These are phyloP conservation scores for Sisymbrium altissimum DNA, from an alignment of 345 rosid genomes.

Conservation along the genomic window DNA sequence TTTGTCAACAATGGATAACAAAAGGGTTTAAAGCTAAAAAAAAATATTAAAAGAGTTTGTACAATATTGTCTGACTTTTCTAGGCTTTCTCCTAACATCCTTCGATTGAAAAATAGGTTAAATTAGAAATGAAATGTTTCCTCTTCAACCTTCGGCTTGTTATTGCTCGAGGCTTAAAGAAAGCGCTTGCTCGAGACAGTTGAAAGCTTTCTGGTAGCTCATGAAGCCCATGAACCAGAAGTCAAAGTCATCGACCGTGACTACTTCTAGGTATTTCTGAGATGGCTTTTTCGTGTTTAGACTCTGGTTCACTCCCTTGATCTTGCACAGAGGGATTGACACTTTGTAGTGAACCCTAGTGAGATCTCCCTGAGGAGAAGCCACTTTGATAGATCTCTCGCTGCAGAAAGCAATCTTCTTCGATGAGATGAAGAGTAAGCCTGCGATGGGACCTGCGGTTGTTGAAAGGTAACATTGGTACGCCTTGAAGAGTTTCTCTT, in stretches of 20 bases:
- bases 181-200: constrained; percentile 49
- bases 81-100: constrained; percentile 25
- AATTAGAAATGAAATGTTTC: constrained; percentile 25
- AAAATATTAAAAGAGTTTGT: constrained; percentile 6
- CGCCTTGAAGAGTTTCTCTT: constrained; percentile 50
- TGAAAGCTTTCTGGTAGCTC: constrained; percentile 61
- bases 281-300: constrained; percentile 59
- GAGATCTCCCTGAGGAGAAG: constrained; percentile 44
- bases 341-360: constrained; percentile 53
- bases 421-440: constrained; percentile 50
- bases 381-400: constrained; percentile 39
- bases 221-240: constrained; percentile 96
- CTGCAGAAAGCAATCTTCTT: constrained; percentile 43
- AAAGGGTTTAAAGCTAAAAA: neutral
- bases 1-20: constrained; percentile 16
- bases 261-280: constrained; percentile 64
- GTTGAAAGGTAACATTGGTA: constrained; percentile 57
- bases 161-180: constrained; percentile 30
- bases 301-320: constrained; percentile 50
- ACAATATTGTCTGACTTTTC: constrained; percentile 19
- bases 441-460: constrained; percentile 56
- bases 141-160: constrained; percentile 12
- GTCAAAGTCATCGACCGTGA: constrained; percentile 64
- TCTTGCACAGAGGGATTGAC: constrained; percentile 53
- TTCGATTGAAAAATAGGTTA: constrained; percentile 22